Evolutionary conservation across 257 asterid species (phyloP).

Genomic region (Petunia secreta): DNA sequence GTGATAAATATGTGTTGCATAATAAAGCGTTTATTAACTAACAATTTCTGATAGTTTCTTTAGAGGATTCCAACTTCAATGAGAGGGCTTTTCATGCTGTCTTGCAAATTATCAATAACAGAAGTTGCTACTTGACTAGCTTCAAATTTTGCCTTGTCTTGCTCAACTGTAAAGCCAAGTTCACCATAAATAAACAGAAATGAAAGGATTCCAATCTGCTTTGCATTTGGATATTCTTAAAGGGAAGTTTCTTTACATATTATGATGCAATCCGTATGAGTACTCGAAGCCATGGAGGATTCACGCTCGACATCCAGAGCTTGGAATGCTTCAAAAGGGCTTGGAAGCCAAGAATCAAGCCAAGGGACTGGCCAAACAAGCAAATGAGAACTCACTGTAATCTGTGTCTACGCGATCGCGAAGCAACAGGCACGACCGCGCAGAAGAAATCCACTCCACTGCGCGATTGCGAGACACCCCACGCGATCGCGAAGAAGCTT

Average conservation of each 20-base stretch:
- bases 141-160: conserved; percentile 71
- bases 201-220: conserved; percentile 11
- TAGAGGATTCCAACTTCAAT: conserved; percentile 69
- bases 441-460: too few species aligned
- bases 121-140: conserved; percentile 77
- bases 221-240: conserved; percentile 19
- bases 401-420: too few species aligned
- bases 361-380: too few species aligned
- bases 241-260: neutral
- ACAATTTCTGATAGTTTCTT: conserved; percentile 71
- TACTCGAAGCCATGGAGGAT: too few species aligned
- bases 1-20: neutral
- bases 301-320: too few species aligned
- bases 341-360: too few species aligned
- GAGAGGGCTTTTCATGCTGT: conserved; percentile 61
- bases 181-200: conserved; percentile 32
- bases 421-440: too few species aligned
- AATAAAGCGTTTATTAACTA: conserved; percentile 37
- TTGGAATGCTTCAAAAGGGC: too few species aligned
- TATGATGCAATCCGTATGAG: too few species aligned
- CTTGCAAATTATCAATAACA: conserved; percentile 71
- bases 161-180: conserved; percentile 66
- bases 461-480: too few species aligned
- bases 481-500: too few species aligned
- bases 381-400: too few species aligned